A percentile compares a stretch with the other conserved stretches of the same genome.
Conservation (phyloP, 1,139 yeast species). For the Yamadazyma kanchanaburiensis region DNA sequence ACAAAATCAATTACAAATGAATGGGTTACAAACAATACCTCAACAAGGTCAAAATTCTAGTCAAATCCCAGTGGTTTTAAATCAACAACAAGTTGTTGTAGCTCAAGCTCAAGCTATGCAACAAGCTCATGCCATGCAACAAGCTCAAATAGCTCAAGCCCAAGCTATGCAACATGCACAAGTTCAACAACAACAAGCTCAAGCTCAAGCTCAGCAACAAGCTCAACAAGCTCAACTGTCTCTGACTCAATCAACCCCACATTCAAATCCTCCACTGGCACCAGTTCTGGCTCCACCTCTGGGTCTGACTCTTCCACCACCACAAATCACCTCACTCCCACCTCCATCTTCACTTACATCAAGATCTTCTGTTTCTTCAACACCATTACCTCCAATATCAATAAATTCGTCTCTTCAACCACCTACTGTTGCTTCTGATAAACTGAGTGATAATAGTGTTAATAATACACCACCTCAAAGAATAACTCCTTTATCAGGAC, state of each 20-base stretch:
- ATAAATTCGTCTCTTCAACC: conserved; percentile 1
- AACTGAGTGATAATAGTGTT: conserved; percentile 6
- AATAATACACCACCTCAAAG: conserved; percentile 8
- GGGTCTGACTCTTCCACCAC: conserved; percentile 1
- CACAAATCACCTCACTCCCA: conserved; percentile 1
- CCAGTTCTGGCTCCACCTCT: not conserved
- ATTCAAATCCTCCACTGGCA: conserved; percentile 2
- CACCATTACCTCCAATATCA: not conserved
- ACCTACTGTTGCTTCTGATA: conserved; percentile 3
- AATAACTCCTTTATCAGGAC: conserved; percentile 6
- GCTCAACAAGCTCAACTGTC: conserved; percentile 8
- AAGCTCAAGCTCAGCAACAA: conserved; percentile 6
- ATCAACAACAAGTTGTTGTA: conserved; percentile 11
- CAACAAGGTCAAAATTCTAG: conserved; percentile 4
- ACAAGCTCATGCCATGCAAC: conserved; percentile 7
- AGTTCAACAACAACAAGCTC: conserved; percentile 8
- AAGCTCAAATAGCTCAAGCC: conserved; percentile 2
- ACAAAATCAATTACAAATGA: conserved; percentile 10
- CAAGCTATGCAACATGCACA: conserved; percentile 4
- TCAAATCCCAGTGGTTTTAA: conserved; percentile 8
- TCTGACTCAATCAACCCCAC: conserved; percentile 8
- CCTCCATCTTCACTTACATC: not conserved
- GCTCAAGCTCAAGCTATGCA: conserved; percentile 8
- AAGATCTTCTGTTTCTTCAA: not conserved
- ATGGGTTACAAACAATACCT: conserved; percentile 6